phyloP scores from a whole-genome alignment of 352 stramenopile species.

The Albugo laibachii region DNA sequence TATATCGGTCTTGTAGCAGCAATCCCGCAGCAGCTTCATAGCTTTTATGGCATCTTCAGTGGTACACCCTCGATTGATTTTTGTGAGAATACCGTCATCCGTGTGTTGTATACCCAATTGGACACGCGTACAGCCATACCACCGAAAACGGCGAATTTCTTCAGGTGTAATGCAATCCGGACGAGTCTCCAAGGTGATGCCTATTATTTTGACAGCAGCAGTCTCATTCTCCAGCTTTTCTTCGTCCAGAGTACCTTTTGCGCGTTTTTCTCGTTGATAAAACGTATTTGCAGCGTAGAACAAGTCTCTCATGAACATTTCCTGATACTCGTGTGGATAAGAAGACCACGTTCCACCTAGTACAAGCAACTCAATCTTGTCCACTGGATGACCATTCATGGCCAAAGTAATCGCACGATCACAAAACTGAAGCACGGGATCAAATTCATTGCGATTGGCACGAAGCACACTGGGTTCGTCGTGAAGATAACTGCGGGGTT shows the following conservation, averaged over 20 bases:
- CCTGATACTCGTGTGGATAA: conserved; percentile 81
- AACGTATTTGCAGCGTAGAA: conserved; percentile 89
- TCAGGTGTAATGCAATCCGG: conserved; percentile 82
- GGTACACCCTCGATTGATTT: conserved; percentile 82
- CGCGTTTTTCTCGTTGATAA: conserved; percentile 47
- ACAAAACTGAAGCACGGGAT: conserved; percentile 83
- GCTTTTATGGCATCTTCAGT: conserved; percentile 47
- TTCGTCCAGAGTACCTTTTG: conserved; percentile 52
- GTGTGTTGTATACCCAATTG: conserved; percentile 87
- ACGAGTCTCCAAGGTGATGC: conserved; percentile 78
- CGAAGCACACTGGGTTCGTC: conserved; percentile 83
- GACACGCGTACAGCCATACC: conserved; percentile 74
- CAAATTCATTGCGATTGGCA: conserved; percentile 84
- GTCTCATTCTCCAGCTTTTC: conserved; percentile 81
- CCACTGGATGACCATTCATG: conserved; percentile 83
- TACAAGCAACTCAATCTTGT: conserved; percentile 86
- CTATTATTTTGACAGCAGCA: conserved; percentile 74
- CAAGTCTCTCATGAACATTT: conserved; percentile 80
- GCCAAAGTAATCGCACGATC: conserved; percentile 78
- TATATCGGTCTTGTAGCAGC: conserved; percentile 88
- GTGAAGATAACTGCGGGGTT: conserved; percentile 84
- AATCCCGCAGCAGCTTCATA: conserved; percentile 77
- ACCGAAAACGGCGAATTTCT: conserved; percentile 63
- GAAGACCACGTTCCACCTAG: conserved; percentile 85
- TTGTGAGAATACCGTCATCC: conserved; percentile 75